Base-by-base conservation (phyloP, 163 green algal species). In the Coccomyxa subellipsoidea region DNA sequence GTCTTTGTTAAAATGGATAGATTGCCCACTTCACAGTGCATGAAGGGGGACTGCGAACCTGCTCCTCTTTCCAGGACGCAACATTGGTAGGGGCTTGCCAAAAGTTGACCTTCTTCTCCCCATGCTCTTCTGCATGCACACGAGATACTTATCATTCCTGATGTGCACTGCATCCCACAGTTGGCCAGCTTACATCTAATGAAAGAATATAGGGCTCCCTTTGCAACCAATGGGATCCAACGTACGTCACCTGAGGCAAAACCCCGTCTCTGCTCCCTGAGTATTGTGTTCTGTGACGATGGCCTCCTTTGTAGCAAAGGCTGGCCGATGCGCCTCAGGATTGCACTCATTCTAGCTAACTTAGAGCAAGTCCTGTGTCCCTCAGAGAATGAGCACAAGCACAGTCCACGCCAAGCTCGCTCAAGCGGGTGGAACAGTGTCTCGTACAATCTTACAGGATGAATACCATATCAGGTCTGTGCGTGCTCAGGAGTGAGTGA, bases 21-120 rank as follows among this genome's bases (percentile, higher is more conserved):
- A 8, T 59, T 8, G 47, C 5, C 15, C 47, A 59, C 47, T 12
- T 59, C 47, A 59, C 23, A n/a, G n/a, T n/a, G n/a, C n/a, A n/a
- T n/a, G 47, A 59, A 18, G 23, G 47, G 23, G 47, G 23, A 59
- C 47, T 12, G 73, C 83, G 73, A 21, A 91, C 85, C 38, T 91
- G 88, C 82, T 91, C 88, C 71, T 90, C 88, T 70, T 92, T 92
- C 89, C 89, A 89, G 25, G 84, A 76, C 25, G 77, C 71, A 47
- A 91, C 80, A 38, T 91, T 70, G 0, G 85, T 90, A 35, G 90
- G 90, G n/a, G 85, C 84, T 76, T 93, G 83, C 89, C 89, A 93
- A 31, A 71, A 73, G 66, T 93, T 92, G 32, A 90, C 78, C 77
- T 93, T 93, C 38, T 87, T 88, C 69, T 93, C 90, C 38, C 89